These are phyloP conservation scores for Diaporthe capsici DNA, from an alignment of 2,329 filamentous ascomycete genomes.

Conservation along the genomic window DNA sequence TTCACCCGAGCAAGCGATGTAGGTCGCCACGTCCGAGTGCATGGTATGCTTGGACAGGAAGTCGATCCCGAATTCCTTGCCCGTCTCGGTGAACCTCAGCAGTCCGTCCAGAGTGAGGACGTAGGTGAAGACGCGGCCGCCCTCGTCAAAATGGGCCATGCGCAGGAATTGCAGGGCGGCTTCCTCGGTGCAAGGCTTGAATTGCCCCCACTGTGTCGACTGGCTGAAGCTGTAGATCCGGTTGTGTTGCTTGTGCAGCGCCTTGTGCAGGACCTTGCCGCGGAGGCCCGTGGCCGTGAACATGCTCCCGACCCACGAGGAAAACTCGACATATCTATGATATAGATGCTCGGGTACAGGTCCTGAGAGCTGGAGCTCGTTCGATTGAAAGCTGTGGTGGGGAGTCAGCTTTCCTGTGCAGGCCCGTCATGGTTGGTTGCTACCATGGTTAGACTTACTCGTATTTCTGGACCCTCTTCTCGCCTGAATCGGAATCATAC, in stretches of 20 bases:
- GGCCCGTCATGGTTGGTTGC: not conserved
- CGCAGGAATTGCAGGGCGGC: constrained; percentile 86
- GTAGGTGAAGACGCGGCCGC: constrained; percentile 91
- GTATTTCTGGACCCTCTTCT: constrained; percentile 77
- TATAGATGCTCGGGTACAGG: constrained; percentile 86
- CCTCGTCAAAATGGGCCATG: constrained; percentile 88
- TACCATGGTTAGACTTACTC: constrained; percentile 68
- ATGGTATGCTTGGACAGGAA: constrained; percentile 95
- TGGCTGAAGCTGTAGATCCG: constrained; percentile 91
- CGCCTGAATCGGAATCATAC: constrained; percentile 58
- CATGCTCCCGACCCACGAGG: constrained; percentile 89
- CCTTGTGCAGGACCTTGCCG: constrained; percentile 85
- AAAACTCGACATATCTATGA: constrained; percentile 94
- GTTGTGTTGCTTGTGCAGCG: constrained; percentile 89
- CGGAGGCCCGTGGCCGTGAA: constrained; percentile 84
- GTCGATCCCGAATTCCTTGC: constrained; percentile 95
- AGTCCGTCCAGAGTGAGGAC: constrained; percentile 89
- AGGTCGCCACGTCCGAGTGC: constrained; percentile 93
- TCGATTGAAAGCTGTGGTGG: constrained; percentile 85
- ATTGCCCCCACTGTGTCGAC: constrained; percentile 79
- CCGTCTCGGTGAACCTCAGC: constrained; percentile 93
- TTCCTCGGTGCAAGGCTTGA: constrained; percentile 76
- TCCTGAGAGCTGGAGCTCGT: constrained; percentile 88
- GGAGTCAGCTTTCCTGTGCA: constrained; percentile 9
- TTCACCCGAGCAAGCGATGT: constrained; percentile 93